Conservation (phyloP, 228 moss, liverwort and hornwort species). For the Sphagnum magellanicum region DNA sequence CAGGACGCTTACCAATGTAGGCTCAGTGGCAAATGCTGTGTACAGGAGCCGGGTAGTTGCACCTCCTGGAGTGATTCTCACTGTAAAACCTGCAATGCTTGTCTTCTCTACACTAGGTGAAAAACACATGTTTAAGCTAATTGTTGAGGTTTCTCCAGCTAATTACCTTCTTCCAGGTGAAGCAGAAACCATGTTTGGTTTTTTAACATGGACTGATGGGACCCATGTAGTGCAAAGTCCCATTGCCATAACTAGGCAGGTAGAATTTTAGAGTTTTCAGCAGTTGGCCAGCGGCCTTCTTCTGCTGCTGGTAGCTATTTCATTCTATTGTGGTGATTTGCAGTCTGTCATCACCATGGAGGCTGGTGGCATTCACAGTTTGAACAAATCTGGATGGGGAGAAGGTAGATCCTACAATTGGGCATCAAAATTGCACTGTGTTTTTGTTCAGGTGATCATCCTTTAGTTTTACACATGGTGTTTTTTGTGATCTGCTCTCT, state of each 20-base stretch:
- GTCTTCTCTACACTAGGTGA: background rate
- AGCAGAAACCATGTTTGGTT: background rate
- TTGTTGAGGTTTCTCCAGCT: background rate
- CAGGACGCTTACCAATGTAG: constrained; percentile 11
- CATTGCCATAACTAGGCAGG: constrained; percentile 1
- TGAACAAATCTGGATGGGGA: no score
- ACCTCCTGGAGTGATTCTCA: background rate
- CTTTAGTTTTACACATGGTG: no score
- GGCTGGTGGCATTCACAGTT: no score
- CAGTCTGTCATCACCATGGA: no score
- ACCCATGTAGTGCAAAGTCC: constrained; percentile 6
- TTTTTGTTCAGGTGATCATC: no score
- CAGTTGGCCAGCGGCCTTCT: no score
- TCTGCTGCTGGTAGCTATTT: no score
- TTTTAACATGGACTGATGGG: constrained; percentile 9
- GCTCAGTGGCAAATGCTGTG: background rate
- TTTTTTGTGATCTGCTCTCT: no score
- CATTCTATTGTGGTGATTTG: no score
- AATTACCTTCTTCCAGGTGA: background rate
- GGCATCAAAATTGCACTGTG: no score
- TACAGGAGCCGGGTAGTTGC: background rate
- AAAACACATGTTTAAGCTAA: background rate
- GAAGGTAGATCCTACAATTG: no score
- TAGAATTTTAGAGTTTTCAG: background rate
- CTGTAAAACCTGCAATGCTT: background rate